Evolutionary conservation across 139 green algal genomes (phyloP).

Genomic region (Coelastrella sp.): DNA sequence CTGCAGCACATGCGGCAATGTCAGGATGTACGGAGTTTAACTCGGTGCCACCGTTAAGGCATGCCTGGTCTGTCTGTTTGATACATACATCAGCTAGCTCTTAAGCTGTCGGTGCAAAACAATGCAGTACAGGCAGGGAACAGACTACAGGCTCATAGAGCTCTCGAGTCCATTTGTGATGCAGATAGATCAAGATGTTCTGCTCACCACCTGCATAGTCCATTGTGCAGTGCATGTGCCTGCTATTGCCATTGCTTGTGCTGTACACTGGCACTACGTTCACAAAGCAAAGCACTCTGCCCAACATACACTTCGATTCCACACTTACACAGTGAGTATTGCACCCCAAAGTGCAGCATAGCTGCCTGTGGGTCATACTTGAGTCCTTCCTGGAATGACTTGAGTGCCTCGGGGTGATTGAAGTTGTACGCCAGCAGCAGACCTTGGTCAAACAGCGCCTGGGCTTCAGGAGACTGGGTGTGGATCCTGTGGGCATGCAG

Average conservation of each 20-base stretch:
- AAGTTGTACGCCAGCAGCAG: constrained; percentile 63
- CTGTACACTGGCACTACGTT: background rate
- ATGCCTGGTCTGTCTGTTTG: too few relatives aligned
- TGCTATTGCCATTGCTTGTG: background rate
- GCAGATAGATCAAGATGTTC: background rate
- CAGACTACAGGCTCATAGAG: too few relatives aligned
- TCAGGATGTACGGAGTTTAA: background rate
- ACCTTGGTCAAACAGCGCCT: constrained; percentile 57
- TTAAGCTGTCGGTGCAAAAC: too few relatives aligned
- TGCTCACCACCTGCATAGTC: background rate
- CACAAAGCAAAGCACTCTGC: background rate
- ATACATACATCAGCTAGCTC: too few relatives aligned
- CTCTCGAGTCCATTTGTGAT: background rate
- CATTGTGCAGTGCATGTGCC: background rate
- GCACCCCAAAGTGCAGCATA: constrained; percentile 57
- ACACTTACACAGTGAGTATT: constrained; percentile 52
- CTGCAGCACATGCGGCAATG: background rate
- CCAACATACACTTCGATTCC: too few relatives aligned
- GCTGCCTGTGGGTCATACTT: constrained; percentile 45
- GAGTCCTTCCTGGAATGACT: constrained; percentile 46
- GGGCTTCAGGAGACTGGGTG: constrained; percentile 18
- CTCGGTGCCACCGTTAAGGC: too few relatives aligned
- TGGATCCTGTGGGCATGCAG: background rate
- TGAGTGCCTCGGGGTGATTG: constrained; percentile 59
- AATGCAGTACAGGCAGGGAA: too few relatives aligned